Percentiles rank a stretch among this genome's conserved stretches.
Conservation (phyloP, 2,329 filamentous ascomycete species). For the Didymella sp. region DNA sequence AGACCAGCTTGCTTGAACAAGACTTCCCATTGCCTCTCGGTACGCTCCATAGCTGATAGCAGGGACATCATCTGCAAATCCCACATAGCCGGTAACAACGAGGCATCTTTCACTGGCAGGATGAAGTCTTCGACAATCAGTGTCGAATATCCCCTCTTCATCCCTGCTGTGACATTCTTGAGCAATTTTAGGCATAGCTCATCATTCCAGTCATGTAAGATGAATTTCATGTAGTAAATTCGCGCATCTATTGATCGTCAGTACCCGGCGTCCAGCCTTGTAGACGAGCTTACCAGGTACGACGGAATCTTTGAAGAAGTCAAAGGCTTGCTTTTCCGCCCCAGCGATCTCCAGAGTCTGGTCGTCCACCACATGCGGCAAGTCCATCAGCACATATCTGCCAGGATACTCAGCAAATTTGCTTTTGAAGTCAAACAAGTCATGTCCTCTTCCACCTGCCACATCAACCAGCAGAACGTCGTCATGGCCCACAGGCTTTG, state of each 20-base stretch:
- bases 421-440: constrained; percentile 10
- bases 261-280: background rate
- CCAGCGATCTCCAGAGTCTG: constrained; percentile 6
- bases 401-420: constrained; percentile 2
- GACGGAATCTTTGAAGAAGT: constrained; percentile 35
- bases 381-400: constrained; percentile 6
- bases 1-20: constrained; percentile 17
- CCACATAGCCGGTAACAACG: constrained; percentile 10
- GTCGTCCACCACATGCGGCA: constrained; percentile 2
- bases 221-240: constrained; percentile 24
- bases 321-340: constrained; percentile 6
- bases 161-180: constrained; percentile 18
- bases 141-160: constrained; percentile 20
- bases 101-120: constrained; percentile 2
- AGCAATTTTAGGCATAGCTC: constrained; percentile 19
- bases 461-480: constrained; percentile 22
- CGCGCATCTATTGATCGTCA: constrained; percentile 9
- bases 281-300: constrained; percentile 1
- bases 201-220: constrained; percentile 22
- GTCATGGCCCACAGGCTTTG: background rate
- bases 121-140: constrained; percentile 23
- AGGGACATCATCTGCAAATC: constrained; percentile 23
- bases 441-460: constrained; percentile 21
- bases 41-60: constrained; percentile 14
- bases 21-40: constrained; percentile 9